Percentiles rank a stretch among this genome's conserved stretches.
Conservation (phyloP, 768 basidiomycete species). For the Lentinula guzmanii region DNA sequence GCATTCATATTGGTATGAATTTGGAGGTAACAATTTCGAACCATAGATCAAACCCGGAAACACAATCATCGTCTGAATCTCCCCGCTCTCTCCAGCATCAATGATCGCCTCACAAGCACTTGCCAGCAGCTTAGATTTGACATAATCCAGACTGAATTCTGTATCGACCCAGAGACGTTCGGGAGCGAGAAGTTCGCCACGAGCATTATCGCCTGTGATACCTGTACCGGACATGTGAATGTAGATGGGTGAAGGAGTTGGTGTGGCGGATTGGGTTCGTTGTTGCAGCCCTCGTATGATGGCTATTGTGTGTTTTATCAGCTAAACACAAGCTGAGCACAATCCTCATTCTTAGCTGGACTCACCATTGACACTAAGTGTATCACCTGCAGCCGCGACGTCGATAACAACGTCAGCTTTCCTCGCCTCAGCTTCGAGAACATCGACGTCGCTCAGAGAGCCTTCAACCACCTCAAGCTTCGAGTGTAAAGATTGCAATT, state of each 20-base stretch:
- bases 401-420: slow-evolving; percentile 35
- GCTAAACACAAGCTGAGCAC: neutral
- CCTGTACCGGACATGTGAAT: slow-evolving; percentile 38
- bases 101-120: slow-evolving; percentile 24
- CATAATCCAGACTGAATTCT: slow-evolving; percentile 24
- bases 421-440: slow-evolving; percentile 27
- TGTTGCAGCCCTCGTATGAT: neutral
- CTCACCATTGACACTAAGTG: slow-evolving; percentile 25
- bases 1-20: neutral
- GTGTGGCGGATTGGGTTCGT: neutral
- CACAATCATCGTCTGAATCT: slow-evolving; percentile 37
- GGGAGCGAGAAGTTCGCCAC: slow-evolving; percentile 27
- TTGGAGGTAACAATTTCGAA: neutral
- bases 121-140: slow-evolving; percentile 14
- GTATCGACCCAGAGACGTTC: slow-evolving; percentile 30
- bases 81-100: slow-evolving; percentile 33
- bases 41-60: slow-evolving; percentile 35
- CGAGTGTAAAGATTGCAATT: slow-evolving; percentile 24
- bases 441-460: slow-evolving; percentile 25
- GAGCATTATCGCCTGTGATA: slow-evolving; percentile 32
- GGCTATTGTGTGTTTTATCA: neutral
- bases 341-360: neutral
- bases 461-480: slow-evolving; percentile 32
- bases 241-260: slow-evolving; percentile 29
- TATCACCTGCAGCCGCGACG: slow-evolving; percentile 33